Base-by-base conservation (phyloP, 2,329 filamentous ascomycete genomes). In the Aureobasidium pullulans region DNA sequence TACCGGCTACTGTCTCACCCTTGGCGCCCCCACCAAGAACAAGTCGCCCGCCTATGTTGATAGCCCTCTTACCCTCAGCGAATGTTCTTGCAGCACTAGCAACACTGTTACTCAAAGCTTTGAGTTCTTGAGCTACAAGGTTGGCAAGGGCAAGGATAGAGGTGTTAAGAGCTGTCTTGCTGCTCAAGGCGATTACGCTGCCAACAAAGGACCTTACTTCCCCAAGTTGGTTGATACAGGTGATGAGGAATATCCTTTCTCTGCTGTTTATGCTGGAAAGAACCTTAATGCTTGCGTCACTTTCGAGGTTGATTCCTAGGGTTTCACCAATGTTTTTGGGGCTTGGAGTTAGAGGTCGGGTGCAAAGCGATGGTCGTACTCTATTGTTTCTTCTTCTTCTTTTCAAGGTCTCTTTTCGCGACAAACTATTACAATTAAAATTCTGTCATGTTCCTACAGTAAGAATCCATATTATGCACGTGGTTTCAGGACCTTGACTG, bases 221-320 rank as follows among this genome's bases (percentile, higher is more conserved):
- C 53, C 53, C 8, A 47, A 47, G 34, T 32, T 57, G 28, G 40
- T 44, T 4, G 40, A 46, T 11, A 10, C 9, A 7, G 42, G 32
- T 15, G 32, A 39, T 39, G 53, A 46, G 13, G 39, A 37, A 1
- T 42, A 42, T 16, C 53, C 53, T 6, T 57, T 57, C 39, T 57
- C 53, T 6, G 53, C 42, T 23, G 32, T 47, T 23, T 57, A 46
- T 40, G 53, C 53, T 16, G 53, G 28, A 2, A 47, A 32, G 0
- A 29, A 46, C 32, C n/a, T 57, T 10, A 32, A 57, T 46, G 43
- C 53, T 57, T 57, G 53, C 9, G 47, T 57, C n/a, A 47, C 40
- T 9, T 57, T 57, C 15, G 53, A 43, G 53, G 4, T n/a, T n/a
- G 50, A 44, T 15, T 37, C 34, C 11, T 11, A 19, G 9, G 19